A percentile compares a stretch with the other conserved stretches of the same genome.
Conservation (phyloP, 1,139 yeast species). For the Yamadazyma diospyri region DNA sequence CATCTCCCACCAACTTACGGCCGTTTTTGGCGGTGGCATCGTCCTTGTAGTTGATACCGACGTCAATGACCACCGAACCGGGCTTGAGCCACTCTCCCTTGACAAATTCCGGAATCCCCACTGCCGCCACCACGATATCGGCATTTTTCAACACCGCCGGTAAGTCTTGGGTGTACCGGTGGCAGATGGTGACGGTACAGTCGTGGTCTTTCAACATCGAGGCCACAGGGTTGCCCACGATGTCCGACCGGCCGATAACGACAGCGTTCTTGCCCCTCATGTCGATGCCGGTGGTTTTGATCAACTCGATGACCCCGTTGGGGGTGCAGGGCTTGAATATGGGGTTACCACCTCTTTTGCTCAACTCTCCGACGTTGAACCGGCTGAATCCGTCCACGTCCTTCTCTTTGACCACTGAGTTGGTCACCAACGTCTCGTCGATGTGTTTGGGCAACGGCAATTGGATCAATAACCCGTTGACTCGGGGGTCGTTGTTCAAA, state of each 20-base stretch:
- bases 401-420: slow-evolving; percentile 62
- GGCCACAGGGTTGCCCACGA: slow-evolving; percentile 79
- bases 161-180: slow-evolving; percentile 53
- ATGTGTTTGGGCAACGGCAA: slow-evolving; percentile 70
- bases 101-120: slow-evolving; percentile 68
- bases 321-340: slow-evolving; percentile 78
- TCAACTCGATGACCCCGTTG: slow-evolving; percentile 65
- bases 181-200: slow-evolving; percentile 75
- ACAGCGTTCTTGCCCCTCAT: slow-evolving; percentile 70
- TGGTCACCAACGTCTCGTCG: slow-evolving; percentile 65
- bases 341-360: slow-evolving; percentile 72
- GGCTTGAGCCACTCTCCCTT: slow-evolving; percentile 70
- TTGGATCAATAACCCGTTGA: slow-evolving; percentile 71
- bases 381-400: slow-evolving; percentile 83
- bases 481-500: slow-evolving; percentile 59
- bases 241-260: slow-evolving; percentile 77
- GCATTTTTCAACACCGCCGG: slow-evolving; percentile 55
- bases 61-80: slow-evolving; percentile 71
- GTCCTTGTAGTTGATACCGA: slow-evolving; percentile 72
- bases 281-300: slow-evolving; percentile 58
- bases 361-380: slow-evolving; percentile 70
- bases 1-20: slow-evolving; percentile 71
- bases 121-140: slow-evolving; percentile 74
- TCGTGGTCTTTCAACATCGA: slow-evolving; percentile 67
- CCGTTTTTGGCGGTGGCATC: slow-evolving; percentile 65